Evolutionary conservation across 495 filamentous ascomycete species (phyloP).

Genomic region (Podospora pseudopauciseta): DNA sequence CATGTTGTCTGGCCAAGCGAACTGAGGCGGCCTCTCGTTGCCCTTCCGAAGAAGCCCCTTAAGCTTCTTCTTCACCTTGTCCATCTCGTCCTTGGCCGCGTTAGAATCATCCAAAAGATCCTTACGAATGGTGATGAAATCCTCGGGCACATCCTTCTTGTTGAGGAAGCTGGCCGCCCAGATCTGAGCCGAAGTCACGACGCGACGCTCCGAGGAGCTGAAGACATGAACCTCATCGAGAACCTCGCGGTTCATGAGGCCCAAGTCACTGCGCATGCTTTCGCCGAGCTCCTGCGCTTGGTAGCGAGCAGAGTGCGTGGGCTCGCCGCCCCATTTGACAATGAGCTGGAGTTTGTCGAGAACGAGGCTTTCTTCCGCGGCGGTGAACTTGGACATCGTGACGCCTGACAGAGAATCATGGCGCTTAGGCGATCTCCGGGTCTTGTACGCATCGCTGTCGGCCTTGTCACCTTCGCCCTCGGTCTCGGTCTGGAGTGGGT

Average conservation of each 20-base stretch:
- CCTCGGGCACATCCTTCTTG: constrained; percentile 75
- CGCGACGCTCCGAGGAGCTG: constrained; percentile 89
- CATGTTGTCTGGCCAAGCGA: constrained; percentile 95
- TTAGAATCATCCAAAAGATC: constrained; percentile 96
- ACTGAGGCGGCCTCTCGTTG: constrained; percentile 82
- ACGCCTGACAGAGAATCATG: constrained; percentile 82
- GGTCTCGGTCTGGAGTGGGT: constrained; percentile 6
- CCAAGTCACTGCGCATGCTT: constrained; percentile 91
- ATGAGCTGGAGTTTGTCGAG: constrained; percentile 96
- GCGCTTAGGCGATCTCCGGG: constrained; percentile 49
- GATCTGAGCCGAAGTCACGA: constrained; percentile 94
- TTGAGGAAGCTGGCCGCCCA: constrained; percentile 89
- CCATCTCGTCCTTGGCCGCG: constrained; percentile 99
- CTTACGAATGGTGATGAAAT: constrained; percentile 84
- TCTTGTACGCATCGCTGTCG: constrained; percentile 15
- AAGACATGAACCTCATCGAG: constrained; percentile 88
- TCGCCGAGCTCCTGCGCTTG: constrained; percentile 91
- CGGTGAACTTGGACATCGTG: constrained; percentile 84
- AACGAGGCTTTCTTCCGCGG: constrained; percentile 80
- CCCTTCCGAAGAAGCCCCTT: constrained; percentile 87
- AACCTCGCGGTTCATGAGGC: constrained; percentile 87
- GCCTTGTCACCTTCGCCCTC: constrained; percentile 18
- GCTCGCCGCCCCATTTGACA: constrained; percentile 98
- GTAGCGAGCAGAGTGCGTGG: constrained; percentile 94
- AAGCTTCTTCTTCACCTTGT: constrained; percentile 98